Percentiles rank a stretch among this genome's conserved stretches.
phyloP scores from a whole-genome alignment of 129 eudicot genomes.

The Rutidosis leptorrhynchoides region DNA sequence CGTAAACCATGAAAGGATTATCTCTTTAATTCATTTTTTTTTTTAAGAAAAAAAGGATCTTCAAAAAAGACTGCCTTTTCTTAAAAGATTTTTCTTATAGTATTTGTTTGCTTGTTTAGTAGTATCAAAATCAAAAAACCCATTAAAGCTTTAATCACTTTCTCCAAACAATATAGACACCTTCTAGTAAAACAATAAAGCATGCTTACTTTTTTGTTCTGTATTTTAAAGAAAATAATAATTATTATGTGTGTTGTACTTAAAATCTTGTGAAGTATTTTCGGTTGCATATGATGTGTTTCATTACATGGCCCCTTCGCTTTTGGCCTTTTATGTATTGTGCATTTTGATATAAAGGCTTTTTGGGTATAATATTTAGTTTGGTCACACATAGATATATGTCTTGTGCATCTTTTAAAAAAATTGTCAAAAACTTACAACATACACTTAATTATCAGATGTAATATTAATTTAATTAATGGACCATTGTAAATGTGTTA shows the following conservation, averaged over 20 bases:
- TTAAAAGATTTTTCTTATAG: no score
- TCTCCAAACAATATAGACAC: not conserved
- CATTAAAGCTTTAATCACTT: not conserved
- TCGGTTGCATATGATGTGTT: slow-evolving; percentile 5
- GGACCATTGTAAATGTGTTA: not conserved
- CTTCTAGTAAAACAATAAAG: not conserved
- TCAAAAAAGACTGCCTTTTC: no score
- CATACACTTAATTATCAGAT: not conserved
- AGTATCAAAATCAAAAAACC: no score
- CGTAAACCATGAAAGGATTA: not conserved
- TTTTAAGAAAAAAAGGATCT: no score
- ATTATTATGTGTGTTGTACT: not conserved
- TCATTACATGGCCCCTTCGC: not conserved
- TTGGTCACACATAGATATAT: not conserved
- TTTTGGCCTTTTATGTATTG: no score
- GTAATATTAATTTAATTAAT: not conserved
- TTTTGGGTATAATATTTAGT: not conserved
- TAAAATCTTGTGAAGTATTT: not conserved
- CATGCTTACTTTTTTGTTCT: not conserved
- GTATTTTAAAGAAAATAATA: no score
- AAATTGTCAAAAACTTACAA: not conserved
- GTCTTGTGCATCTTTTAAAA: not conserved
- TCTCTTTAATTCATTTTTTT: not conserved
- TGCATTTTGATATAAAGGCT: not conserved
- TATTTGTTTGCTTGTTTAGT: no score